phyloP scores from a whole-genome alignment of 2,329 filamentous ascomycete genomes.

The Dactylellina sp. region DNA sequence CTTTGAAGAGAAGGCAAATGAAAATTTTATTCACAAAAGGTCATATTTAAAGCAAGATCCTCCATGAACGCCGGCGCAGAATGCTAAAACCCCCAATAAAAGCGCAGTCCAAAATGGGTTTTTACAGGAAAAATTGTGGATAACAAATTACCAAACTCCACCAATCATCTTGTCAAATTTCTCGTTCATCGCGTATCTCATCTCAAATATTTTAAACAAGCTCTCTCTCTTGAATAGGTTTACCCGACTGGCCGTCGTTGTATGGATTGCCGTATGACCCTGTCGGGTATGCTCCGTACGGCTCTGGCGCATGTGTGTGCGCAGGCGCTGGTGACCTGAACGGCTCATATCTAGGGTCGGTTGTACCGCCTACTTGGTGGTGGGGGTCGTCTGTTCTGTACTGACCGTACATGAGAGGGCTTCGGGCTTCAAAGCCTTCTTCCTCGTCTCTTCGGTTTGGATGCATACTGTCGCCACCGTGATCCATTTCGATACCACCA shows the following conservation, averaged over 20 bases:
- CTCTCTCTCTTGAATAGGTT: conserved; percentile 25
- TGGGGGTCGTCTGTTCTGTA: neutral
- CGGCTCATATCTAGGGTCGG: conserved; percentile 19
- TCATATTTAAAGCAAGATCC: too few species aligned
- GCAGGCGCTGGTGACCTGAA: conserved; percentile 8
- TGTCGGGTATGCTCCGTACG: conserved; percentile 3
- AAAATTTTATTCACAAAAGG: too few species aligned
- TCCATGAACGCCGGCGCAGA: too few species aligned
- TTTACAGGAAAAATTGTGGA: too few species aligned
- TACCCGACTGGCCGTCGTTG: conserved; percentile 7
- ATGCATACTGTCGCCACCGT: neutral
- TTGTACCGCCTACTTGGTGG: conserved; percentile 1
- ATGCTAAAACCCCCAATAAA: too few species aligned
- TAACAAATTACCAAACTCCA: too few species aligned
- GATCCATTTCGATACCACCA: conserved; percentile 26
- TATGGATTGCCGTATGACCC: conserved; percentile 10
- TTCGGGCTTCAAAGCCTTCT: conserved; percentile 21
- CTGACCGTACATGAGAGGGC: conserved; percentile 31
- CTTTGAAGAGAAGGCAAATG: too few species aligned
- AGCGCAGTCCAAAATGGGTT: too few species aligned
- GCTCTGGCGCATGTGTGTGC: neutral
- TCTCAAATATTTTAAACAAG: conserved; percentile 13
- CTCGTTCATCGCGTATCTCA: neutral
- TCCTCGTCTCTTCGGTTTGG: conserved; percentile 1
- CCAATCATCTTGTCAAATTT: neutral